These are phyloP conservation scores for Moesziomyces antarcticus DNA, from an alignment of 1,284 basidiomycete species.

Conservation along the genomic window DNA sequence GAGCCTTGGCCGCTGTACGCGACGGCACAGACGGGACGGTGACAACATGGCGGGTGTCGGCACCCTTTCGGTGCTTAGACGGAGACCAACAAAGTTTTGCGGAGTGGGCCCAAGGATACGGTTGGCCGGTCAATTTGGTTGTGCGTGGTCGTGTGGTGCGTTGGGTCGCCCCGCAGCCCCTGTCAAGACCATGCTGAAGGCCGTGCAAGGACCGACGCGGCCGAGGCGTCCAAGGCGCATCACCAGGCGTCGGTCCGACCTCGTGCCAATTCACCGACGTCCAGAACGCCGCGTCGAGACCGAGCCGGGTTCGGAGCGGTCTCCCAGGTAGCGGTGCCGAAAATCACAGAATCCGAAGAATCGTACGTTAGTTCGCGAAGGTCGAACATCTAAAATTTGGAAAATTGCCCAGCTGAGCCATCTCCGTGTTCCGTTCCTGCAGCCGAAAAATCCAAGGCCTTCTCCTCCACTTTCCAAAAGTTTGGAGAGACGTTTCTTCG, in stretches of 20 bases:
- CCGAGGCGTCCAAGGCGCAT: not conserved
- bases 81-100: slow-evolving; percentile 11
- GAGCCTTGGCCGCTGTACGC: not conserved
- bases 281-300: slow-evolving; percentile 16
- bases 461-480: too few species aligned
- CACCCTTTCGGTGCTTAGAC: not conserved
- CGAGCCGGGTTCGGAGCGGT: slow-evolving; percentile 23
- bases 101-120: not conserved
- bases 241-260: slow-evolving; percentile 15
- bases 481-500: too few species aligned
- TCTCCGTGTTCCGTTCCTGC: too few species aligned
- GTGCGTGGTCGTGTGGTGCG: not conserved
- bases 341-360: too few species aligned
- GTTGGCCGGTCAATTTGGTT: slow-evolving; percentile 31
- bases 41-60: not conserved
- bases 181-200: slow-evolving; percentile 8
- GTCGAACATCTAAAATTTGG: too few species aligned
- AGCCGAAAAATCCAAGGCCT: too few species aligned
- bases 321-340: not conserved
- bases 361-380: too few species aligned
- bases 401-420: too few species aligned
- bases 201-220: slow-evolving; percentile 30
- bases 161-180: slow-evolving; percentile 9
- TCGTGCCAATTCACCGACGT: slow-evolving; percentile 13
- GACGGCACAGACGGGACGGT: too few species aligned